Evolutionary conservation across 257 asterid genomes (phyloP), one percentile per base, ranked within the genome.

Genomic region (Anisodus tanguticus): DNA sequence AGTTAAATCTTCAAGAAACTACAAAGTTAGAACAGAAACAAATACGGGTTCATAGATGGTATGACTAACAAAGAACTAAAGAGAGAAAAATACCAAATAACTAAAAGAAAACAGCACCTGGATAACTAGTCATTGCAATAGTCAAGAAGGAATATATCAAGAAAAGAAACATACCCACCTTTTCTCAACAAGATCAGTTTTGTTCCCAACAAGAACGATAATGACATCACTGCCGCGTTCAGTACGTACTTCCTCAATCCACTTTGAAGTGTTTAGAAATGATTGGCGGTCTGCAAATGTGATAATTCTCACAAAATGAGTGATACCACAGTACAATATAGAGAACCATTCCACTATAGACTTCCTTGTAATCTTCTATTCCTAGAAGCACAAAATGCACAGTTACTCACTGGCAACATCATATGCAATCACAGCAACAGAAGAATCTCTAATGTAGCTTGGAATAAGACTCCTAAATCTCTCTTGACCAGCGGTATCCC

Each of bases 401-500:
- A 26, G 79, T 11, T 59, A 89, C 96, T 92, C 89, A 92, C 98
- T 95, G 37, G 98, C 92, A 86, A 93, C 97, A 84, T 95, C 98
- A 67, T 91, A 95, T 69, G 90, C 98, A 80, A 95, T 88, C 84
- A 95, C 97, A 78, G 98, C 98, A 11, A 95, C 98, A 10, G 98
- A 93, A 80, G 98, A 95, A 91, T 95, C 31, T 59, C 66, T 59
- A 7, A n/a, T 59, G 66, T 59, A 59, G 66, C 66, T 59, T n/a
- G 22, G 22, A 58, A 57, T 16, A 13, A 57, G 62, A 13, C 62
- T 54, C 59, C 55, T 49, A 49, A 49, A 49, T 49, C 98, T 88
- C 90, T 95, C 98, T 88, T 93, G 98, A 55, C 98, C 98, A 85
- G 98, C 98, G 80, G 98, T 95, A 89, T 95, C 97, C 98, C 96